Evolutionary conservation across 2,329 filamentous ascomycete genomes (phyloP).

Genomic region (Microcyclosporella mali): DNA sequence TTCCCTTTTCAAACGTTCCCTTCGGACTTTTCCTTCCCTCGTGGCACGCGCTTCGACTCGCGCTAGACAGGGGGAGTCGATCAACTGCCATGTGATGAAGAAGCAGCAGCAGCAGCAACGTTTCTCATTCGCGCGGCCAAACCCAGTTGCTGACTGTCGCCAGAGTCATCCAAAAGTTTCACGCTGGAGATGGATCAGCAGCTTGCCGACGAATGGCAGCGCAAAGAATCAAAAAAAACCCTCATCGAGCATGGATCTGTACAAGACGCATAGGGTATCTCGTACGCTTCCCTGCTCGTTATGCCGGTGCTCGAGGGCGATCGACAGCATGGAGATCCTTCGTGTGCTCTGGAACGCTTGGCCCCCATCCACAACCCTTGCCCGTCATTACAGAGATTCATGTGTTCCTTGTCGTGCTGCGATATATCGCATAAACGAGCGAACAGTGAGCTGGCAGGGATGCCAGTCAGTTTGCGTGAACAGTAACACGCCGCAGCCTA

Average conservation of each 20-base stretch:
- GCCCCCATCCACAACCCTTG: slow-evolving; percentile 6
- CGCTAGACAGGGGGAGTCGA: too few relatives aligned
- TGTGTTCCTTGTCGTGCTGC: neutral
- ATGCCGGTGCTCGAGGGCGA: slow-evolving; percentile 4
- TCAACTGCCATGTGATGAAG: too few relatives aligned
- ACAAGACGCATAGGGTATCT: neutral
- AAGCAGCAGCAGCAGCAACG: too few relatives aligned
- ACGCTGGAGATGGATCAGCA: too few relatives aligned
- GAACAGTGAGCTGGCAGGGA: slow-evolving; percentile 1
- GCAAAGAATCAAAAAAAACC: too few relatives aligned
- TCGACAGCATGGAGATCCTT: slow-evolving; percentile 14
- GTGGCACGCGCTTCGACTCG: too few relatives aligned
- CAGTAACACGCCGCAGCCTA: too few relatives aligned
- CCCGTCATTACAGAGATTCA: slow-evolving; percentile 6
- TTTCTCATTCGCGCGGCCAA: too few relatives aligned
- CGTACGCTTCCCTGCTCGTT: slow-evolving; percentile 1
- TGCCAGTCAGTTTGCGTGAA: slow-evolving; percentile 2
- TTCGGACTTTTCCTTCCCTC: too few relatives aligned
- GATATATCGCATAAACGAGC: neutral
- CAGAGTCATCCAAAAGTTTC: neutral
- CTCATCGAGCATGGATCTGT: too few relatives aligned
- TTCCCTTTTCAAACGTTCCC: too few relatives aligned
- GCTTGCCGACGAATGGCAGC: too few relatives aligned
- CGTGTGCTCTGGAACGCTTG: neutral
- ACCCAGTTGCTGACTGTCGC: neutral